Base-by-base conservation (phyloP, 108 stramenopile genomes). In the Conticribra guillardii region DNA sequence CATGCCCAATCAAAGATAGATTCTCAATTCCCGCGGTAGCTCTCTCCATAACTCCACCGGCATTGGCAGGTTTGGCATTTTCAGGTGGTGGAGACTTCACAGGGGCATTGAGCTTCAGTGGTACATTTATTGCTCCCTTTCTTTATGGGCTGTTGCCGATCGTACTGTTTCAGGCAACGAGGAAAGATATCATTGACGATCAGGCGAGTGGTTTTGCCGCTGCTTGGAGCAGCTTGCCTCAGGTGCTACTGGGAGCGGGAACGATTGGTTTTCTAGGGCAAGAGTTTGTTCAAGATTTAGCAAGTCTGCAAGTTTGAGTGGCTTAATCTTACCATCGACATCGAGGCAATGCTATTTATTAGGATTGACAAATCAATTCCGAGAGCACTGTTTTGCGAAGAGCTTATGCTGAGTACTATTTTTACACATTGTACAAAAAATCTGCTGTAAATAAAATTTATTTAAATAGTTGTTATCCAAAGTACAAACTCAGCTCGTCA, bases 1-100 rank as follows among this genome's bases (percentile, higher is more conserved):
- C 46, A 22, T 54, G 71, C 54, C 18, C 67, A 0, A 11, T 57
- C 34, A 16, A 68, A 23, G 54, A 61, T 23, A 48, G 28, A 24
- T 77, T 77, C 64, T 77, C 76, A n/a, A 32, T 54, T 23, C 68
- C 68, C 16, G 68, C 76, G 0, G 76, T 77, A 22, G 23, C 63
- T 0, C 47, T 69, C 26, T 52, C 67, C 14, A 54, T 77, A 37
- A 54, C 60, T 0, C 76, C 76, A 2, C 68, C 76, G 17, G 69
- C 69, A 0, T 67, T 67, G 18, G 51, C 65, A 16, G 68, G 63
- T 24, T 34, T 77, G 21, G 63, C 58, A 4, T 62, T 57, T 24
- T 49, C 76, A 0, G 30, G 51, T 28, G 63, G 76, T 22, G 63
- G 49, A 0, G 69, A 70, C 27, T 61, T 77, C 41, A 77, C 76